A percentile compares a stretch with the other conserved stretches of the same genome.
Conservation (phyloP, 2,329 filamentous ascomycete genomes). For the Neoarthrinium moseri region DNA sequence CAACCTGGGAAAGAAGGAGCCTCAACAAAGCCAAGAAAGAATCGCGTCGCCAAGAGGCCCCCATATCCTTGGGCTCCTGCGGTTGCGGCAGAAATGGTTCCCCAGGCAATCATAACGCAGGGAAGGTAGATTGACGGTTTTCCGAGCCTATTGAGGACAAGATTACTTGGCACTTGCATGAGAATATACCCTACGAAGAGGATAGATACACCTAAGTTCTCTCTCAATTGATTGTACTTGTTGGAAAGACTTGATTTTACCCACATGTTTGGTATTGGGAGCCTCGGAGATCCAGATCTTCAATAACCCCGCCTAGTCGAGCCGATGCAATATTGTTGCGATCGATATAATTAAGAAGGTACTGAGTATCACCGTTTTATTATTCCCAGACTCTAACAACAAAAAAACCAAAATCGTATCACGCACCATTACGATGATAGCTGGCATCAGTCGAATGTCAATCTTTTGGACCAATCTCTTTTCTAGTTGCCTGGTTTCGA, state of each 20-base stretch:
- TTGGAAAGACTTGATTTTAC: no score
- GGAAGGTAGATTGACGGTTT: slow-evolving; percentile 41
- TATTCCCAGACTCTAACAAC: background rate
- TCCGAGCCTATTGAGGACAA: slow-evolving; percentile 40
- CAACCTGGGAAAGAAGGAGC: slow-evolving; percentile 45
- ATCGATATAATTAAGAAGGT: slow-evolving; percentile 22
- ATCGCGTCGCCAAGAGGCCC: slow-evolving; percentile 35
- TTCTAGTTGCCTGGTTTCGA: background rate
- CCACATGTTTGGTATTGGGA: slow-evolving; percentile 34
- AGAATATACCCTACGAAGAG: slow-evolving; percentile 29
- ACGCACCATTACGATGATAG: background rate
- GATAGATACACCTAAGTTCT: slow-evolving; percentile 26
- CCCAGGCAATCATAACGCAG: slow-evolving; percentile 39
- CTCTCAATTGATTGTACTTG: no score
- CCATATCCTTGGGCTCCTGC: slow-evolving; percentile 34
- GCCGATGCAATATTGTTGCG: slow-evolving; percentile 45
- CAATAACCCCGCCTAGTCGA: slow-evolving; percentile 34
- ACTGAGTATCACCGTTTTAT: slow-evolving; percentile 1
- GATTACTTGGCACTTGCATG: slow-evolving; percentile 34
- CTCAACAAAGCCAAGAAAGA: slow-evolving; percentile 39
- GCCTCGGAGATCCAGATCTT: slow-evolving; percentile 32
- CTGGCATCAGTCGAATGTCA: slow-evolving; percentile 4
- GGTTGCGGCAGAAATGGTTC: slow-evolving; percentile 38
- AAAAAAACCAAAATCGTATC: background rate
- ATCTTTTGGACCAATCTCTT: slow-evolving; percentile 3